Percentiles rank a stretch among this genome's conserved stretches.
Evolutionary conservation across 352 stramenopile genomes (phyloP).

Genomic region (Globisporangium paddicum): DNA sequence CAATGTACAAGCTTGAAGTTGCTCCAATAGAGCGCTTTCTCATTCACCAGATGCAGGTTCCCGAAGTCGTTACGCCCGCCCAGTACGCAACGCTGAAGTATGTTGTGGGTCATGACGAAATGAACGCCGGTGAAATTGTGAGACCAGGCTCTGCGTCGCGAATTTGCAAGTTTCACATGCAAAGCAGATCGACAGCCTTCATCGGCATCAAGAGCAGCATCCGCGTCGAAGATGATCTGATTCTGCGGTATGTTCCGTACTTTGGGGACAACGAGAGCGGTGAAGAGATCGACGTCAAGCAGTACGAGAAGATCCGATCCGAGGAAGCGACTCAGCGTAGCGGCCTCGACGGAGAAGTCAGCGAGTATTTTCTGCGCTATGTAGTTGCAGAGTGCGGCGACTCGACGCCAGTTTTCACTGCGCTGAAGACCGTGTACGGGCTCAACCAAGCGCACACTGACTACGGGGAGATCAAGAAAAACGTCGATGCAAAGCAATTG

Average conservation of each 20-base stretch:
- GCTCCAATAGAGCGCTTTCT: conserved; percentile 26
- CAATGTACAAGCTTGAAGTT: neutral
- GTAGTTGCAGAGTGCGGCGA: conserved; percentile 51
- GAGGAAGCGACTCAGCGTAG: conserved; percentile 33
- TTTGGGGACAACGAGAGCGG: conserved; percentile 90
- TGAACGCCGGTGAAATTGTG: conserved; percentile 14
- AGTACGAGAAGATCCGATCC: conserved; percentile 51
- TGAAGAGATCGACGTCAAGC: conserved; percentile 65
- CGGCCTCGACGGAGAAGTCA: conserved; percentile 56
- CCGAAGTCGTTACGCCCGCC: conserved; percentile 18
- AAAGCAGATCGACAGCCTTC: conserved; percentile 65
- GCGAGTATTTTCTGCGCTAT: conserved; percentile 67
- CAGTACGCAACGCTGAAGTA: conserved; percentile 31
- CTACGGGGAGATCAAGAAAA: conserved; percentile 70
- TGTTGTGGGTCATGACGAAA: conserved; percentile 21
- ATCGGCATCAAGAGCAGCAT: conserved; percentile 68
- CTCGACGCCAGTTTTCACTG: conserved; percentile 50
- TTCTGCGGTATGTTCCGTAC: conserved; percentile 87
- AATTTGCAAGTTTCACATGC: conserved; percentile 33
- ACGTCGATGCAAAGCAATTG: conserved; percentile 32
- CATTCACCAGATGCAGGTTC: conserved; percentile 39
- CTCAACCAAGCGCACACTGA: conserved; percentile 60
- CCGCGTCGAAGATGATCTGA: conserved; percentile 83
- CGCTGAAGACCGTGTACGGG: conserved; percentile 48
- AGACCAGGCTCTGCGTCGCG: conserved; percentile 27